Percentiles rank a stretch among this genome's conserved stretches.
phyloP scores from a whole-genome alignment of 176 grass and related monocot genomes.

The Themeda triandra region DNA sequence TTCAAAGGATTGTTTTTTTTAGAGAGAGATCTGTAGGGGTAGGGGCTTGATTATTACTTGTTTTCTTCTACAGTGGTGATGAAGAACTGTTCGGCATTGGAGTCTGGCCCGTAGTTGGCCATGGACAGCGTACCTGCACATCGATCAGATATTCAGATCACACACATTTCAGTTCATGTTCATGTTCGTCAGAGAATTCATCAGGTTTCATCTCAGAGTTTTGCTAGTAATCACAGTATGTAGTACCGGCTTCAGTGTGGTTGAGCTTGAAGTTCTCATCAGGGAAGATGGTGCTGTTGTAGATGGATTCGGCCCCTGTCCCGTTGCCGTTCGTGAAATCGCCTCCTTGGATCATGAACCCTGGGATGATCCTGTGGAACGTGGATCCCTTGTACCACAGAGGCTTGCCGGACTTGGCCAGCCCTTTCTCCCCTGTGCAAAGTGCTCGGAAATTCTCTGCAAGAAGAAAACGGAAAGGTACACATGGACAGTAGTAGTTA shows the following conservation, averaged over 20 bases:
- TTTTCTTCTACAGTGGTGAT: conserved; percentile 53
- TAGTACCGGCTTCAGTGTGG: background rate
- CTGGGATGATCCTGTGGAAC: background rate
- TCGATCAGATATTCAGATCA: background rate
- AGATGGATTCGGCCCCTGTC: background rate
- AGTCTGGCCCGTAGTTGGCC: conserved; percentile 47
- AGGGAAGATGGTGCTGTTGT: background rate
- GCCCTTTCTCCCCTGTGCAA: conserved; percentile 27
- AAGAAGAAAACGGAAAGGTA: background rate
- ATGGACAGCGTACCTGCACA: conserved; percentile 47
- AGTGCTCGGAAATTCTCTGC: conserved; percentile 26
- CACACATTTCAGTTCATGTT: background rate
- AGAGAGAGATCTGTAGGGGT: too few species aligned
- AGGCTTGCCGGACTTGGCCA: background rate
- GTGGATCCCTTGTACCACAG: conserved; percentile 1
- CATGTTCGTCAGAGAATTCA: background rate
- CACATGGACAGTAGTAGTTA: background rate
- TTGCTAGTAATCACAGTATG: background rate
- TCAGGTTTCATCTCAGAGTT: background rate
- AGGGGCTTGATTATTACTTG: conserved; percentile 16
- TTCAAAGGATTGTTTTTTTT: background rate
- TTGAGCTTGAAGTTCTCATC: conserved; percentile 21
- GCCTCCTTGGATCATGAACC: conserved; percentile 18
- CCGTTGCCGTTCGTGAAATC: background rate
- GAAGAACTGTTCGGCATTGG: conserved; percentile 67